phyloP scores from a whole-genome alignment of 352 stramenopile species.

The Pythium chondricola region DNA sequence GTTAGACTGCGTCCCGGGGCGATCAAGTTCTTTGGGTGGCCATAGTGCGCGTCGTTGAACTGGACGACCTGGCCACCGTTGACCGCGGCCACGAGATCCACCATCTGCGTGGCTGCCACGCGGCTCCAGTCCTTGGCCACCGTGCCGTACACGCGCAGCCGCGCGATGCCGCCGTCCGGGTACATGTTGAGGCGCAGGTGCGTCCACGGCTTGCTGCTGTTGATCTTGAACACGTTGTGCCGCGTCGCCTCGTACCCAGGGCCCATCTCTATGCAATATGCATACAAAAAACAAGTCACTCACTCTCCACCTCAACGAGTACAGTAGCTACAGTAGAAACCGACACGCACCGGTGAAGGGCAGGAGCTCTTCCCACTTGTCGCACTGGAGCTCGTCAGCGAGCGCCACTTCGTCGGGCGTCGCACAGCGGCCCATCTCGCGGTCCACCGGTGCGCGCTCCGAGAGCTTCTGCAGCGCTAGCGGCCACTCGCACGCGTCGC shows the following conservation, averaged over 20 bases:
- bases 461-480: slow-evolving; percentile 36
- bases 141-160: slow-evolving; percentile 77
- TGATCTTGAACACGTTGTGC: slow-evolving; percentile 76
- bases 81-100: slow-evolving; percentile 83
- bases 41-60: slow-evolving; percentile 94
- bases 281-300: not conserved
- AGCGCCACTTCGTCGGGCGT: slow-evolving; percentile 32
- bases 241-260: slow-evolving; percentile 84
- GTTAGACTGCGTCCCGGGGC: slow-evolving; percentile 76
- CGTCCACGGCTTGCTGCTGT: slow-evolving; percentile 54
- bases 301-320: too few species aligned
- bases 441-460: slow-evolving; percentile 29
- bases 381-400: slow-evolving; percentile 38
- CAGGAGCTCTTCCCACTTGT: slow-evolving; percentile 66
- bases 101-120: slow-evolving; percentile 36
- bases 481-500: slow-evolving; percentile 26
- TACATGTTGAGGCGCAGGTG: slow-evolving; percentile 92
- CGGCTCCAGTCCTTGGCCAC: slow-evolving; percentile 62
- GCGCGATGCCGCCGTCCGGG: slow-evolving; percentile 90
- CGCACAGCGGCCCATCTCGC: slow-evolving; percentile 47
- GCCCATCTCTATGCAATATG: slow-evolving; percentile 20
- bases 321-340: too few species aligned
- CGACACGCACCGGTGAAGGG: slow-evolving; percentile 30
- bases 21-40: slow-evolving; percentile 91
- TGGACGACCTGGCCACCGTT: slow-evolving; percentile 82